Base-by-base conservation (phyloP, 78 protist species). In the Chrysochromulina parva region DNA sequence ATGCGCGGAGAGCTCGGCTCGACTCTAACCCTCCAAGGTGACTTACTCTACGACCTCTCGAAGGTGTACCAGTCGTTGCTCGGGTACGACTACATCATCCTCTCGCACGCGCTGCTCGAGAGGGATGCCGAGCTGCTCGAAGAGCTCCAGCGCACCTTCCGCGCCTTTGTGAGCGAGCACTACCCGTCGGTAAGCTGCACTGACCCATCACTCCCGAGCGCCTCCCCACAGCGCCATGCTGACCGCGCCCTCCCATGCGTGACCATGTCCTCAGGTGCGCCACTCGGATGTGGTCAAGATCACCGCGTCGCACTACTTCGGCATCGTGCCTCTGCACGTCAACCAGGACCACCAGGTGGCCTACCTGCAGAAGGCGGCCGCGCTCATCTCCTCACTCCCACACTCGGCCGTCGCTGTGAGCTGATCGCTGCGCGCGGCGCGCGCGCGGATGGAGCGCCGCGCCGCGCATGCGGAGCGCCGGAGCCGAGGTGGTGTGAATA, bases 21-120 rank as follows among this genome's bases (percentile, higher is more conserved):
- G 10, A 3, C 1, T 58, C 62, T 78, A 14, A 78, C 86, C n/a
- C 20, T 53, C 48, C 86, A 78, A 47, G 86, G 86, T 6, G 86
- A 78, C 60, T 1, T 53, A 6, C 10, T 2, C 0, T 78, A 78
- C 86, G 86, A 78, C 60, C 59, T 78, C 24, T 78, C 86, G 26
- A 78, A 78, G 62, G 86, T 78, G 60, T 78, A 78, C 86, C 86
- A 78, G 86, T 78, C 86, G 86, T 62, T 78, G 19, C 26, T 53
- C n/a, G 86, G 86, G 28, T 74, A 74, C 82, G 82, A 74, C 24
- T 74, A 17, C 55, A 74, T 74, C 82, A 74, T 74, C 24, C 82
- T 74, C 53, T 10, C 3, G 55, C 82, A 74, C 55, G 17, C 82
- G 58, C 52, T 48, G 55, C 16, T 2, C 11, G 82, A 74, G 82